phyloP scores from a whole-genome alignment of 2,329 filamentous ascomycete species.

The Alternaria gansuensis region DNA sequence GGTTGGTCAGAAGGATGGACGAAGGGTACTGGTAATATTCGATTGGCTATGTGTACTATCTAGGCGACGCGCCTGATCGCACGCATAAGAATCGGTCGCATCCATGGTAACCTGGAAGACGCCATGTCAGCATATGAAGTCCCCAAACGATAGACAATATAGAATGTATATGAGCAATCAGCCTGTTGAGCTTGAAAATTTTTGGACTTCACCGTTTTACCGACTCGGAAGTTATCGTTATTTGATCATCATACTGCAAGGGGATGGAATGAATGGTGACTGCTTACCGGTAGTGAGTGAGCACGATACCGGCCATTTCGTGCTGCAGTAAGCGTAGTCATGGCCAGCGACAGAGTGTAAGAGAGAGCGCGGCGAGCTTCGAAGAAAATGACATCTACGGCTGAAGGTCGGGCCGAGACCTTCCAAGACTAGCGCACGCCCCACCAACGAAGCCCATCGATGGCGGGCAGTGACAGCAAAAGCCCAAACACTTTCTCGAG shows the following conservation, averaged over 20 bases:
- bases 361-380: conserved; percentile 17
- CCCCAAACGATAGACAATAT: conserved; percentile 10
- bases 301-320: neutral
- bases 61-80: conserved; percentile 13
- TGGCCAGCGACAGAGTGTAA: conserved; percentile 20
- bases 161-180: conserved; percentile 49
- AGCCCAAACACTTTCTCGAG: conserved; percentile 33
- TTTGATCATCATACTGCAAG: conserved; percentile 45
- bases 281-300: conserved; percentile 30
- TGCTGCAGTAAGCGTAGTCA: conserved; percentile 12
- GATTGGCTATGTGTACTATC: conserved; percentile 24
- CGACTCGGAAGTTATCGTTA: conserved; percentile 50
- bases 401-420: conserved; percentile 32
- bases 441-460: conserved; percentile 39
- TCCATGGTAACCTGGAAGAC: conserved; percentile 9
- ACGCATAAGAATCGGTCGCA: neutral
- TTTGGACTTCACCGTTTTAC: conserved; percentile 49
- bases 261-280: neutral
- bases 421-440: conserved; percentile 30
- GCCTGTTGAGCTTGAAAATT: conserved; percentile 65
- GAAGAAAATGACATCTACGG: conserved; percentile 31
- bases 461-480: conserved; percentile 33
- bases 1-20: neutral
- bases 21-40: conserved; percentile 11
- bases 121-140: conserved; percentile 25